These are phyloP conservation scores for Pulveroboletus frians DNA, from an alignment of 768 basidiomycete genomes.

Conservation along the genomic window DNA sequence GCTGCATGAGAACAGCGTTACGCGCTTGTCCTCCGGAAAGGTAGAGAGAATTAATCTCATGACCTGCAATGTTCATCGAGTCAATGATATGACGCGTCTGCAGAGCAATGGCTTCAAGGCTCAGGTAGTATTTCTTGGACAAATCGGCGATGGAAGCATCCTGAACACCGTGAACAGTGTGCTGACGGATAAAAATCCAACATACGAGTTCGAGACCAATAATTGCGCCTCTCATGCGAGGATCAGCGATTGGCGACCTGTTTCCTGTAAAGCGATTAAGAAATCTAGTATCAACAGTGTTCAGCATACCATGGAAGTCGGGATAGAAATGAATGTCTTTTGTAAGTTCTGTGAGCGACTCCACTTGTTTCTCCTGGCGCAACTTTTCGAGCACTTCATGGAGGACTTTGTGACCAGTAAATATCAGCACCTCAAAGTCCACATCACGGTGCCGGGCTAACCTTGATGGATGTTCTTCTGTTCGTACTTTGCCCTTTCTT, in stretches of 20 bases:
- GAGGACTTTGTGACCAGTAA: slow-evolving; percentile 45
- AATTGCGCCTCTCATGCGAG: slow-evolving; percentile 91
- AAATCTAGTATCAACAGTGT: background rate
- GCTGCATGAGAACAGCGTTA: slow-evolving; percentile 82
- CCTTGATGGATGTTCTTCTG: slow-evolving; percentile 56
- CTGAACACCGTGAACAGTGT: slow-evolving; percentile 29
- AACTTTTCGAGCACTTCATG: slow-evolving; percentile 69
- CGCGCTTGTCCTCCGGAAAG: slow-evolving; percentile 93
- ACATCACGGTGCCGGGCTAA: slow-evolving; percentile 13
- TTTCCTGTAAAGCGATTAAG: slow-evolving; percentile 56
- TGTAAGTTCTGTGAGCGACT: slow-evolving; percentile 75
- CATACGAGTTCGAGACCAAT: slow-evolving; percentile 75
- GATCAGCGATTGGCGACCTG: slow-evolving; percentile 92
- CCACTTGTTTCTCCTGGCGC: slow-evolving; percentile 46
- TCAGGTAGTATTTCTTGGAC: slow-evolving; percentile 84
- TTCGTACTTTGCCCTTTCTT: slow-evolving; percentile 55
- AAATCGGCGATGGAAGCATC: slow-evolving; percentile 75
- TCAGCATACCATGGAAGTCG: slow-evolving; percentile 73
- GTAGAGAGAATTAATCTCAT: slow-evolving; percentile 77
- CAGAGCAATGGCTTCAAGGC: slow-evolving; percentile 88
- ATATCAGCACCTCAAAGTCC: background rate
- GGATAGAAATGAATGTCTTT: slow-evolving; percentile 94
- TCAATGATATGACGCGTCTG: slow-evolving; percentile 95
- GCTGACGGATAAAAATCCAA: background rate
- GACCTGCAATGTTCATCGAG: slow-evolving; percentile 82